Conservation (phyloP, 768 basidiomycete species). For the Lactarius sp. region DNA sequence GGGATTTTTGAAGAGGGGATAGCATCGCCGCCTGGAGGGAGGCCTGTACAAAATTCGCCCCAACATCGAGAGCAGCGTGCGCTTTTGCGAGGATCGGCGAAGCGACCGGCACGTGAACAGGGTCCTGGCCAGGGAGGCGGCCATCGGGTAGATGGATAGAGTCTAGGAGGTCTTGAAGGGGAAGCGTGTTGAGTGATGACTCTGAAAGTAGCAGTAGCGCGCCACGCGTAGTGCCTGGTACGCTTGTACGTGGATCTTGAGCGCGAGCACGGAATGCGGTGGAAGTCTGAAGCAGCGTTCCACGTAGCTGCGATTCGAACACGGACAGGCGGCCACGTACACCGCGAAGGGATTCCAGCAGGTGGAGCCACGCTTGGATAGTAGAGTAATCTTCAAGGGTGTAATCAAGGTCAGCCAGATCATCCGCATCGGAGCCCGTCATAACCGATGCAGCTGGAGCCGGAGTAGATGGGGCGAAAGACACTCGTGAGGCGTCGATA, state of each 20-base stretch:
- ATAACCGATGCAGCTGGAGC: slow-evolving; percentile 33
- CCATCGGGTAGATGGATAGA: slow-evolving; percentile 42
- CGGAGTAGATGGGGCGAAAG: slow-evolving; percentile 22
- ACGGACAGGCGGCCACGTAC: slow-evolving; percentile 59
- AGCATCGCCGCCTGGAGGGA: slow-evolving; percentile 81
- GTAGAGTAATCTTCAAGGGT: slow-evolving; percentile 83
- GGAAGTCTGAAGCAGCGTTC: slow-evolving; percentile 54
- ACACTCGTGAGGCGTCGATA: slow-evolving; percentile 49
- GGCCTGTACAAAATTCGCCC: slow-evolving; percentile 70
- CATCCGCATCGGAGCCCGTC: slow-evolving; percentile 37
- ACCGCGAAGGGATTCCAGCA: slow-evolving; percentile 74
- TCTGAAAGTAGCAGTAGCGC: slow-evolving; percentile 73
- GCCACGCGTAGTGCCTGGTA: slow-evolving; percentile 59
- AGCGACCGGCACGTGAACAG: slow-evolving; percentile 29
- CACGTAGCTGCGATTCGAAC: slow-evolving; percentile 69
- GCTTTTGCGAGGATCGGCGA: slow-evolving; percentile 48
- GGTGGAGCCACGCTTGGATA: slow-evolving; percentile 77
- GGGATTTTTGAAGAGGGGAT: slow-evolving; percentile 70
- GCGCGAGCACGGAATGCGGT: slow-evolving; percentile 53
- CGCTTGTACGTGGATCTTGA: slow-evolving; percentile 49
- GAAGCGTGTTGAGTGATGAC: slow-evolving; percentile 77
- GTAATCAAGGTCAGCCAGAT: slow-evolving; percentile 77
- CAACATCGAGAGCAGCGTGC: slow-evolving; percentile 50
- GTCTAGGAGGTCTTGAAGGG: slow-evolving; percentile 60
- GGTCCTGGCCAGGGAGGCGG: slow-evolving; percentile 27